phyloP scores from a whole-genome alignment of 345 rosid genomes.

The Firmiana major region DNA sequence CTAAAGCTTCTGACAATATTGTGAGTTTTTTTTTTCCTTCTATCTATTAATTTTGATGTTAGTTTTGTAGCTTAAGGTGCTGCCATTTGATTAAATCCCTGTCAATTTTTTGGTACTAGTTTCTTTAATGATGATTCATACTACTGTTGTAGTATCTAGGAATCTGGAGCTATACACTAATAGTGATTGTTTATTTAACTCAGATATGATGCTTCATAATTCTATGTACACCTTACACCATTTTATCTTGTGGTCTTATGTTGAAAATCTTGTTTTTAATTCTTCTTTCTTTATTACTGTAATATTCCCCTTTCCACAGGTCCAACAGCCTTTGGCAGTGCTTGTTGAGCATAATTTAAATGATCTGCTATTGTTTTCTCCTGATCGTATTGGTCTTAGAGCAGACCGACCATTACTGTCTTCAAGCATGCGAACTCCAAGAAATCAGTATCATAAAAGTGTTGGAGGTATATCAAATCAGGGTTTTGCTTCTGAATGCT shows the following conservation, averaged over 20 bases:
- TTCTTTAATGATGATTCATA: not conserved
- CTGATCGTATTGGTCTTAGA: constrained; percentile 41
- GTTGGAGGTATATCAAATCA: constrained; percentile 36
- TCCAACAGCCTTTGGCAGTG: constrained; percentile 41
- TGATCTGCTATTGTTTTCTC: constrained; percentile 48
- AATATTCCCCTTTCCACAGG: constrained; percentile 25
- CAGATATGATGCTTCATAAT: not conserved
- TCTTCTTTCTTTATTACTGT: not conserved
- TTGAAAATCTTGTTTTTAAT: not conserved
- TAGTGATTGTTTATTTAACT: not conserved
- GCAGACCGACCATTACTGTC: constrained; percentile 32
- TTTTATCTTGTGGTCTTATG: not conserved
- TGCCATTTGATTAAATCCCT: not conserved
- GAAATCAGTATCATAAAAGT: constrained; percentile 38
- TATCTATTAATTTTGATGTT: not conserved
- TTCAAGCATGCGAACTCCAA: constrained; percentile 43
- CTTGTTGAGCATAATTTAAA: constrained; percentile 51
- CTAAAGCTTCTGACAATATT: constrained; percentile 17
- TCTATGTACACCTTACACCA: not conserved
- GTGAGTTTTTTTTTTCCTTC: constrained; percentile 32
- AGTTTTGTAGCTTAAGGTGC: not conserved
- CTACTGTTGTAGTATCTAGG: not conserved
- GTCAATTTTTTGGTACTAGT: not conserved
- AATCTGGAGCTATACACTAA: not conserved
- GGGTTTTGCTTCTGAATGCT: constrained; percentile 32